Base-by-base conservation (phyloP, 2,329 filamentous ascomycete species). In the Leptographium wingfieldii region DNA sequence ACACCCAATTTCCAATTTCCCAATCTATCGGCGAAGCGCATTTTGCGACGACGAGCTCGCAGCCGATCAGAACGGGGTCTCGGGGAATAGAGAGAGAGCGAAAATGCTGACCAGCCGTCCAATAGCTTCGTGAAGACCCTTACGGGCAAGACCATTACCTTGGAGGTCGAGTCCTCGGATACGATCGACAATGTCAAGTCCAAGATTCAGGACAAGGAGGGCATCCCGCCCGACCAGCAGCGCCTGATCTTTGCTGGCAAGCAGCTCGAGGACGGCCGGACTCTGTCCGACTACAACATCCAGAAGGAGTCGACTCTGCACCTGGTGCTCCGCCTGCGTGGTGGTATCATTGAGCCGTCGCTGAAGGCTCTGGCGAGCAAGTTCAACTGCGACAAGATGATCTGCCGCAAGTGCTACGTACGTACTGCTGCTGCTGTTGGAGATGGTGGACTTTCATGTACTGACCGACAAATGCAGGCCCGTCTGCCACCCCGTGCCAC, bases 131-230 rank as follows among this genome's bases (percentile, higher is more conserved):
- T 97, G 82, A 97, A 96, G 88, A 96, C 92, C 85, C 90, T 96
- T 75, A 96, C 92, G 84, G 92, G 94, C 81, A 97, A 97, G 90
- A 97, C 92, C 79, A 96, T 97, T 84, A 97, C 94, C 80, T 88
- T 96, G 73, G 92, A 97, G 87, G 92, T 96, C 77, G 92, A 96
- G 87, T 96, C 91, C 73, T 90, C 86, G 74, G 92, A 97, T 80
- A 96, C 92, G 73, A 97, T 97, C 82, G 92, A 97, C 86, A 97
- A 96, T 86, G 92, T 97, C 80, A 97, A 97, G 87, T 87, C 86
- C 82, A 96, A 96, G 88, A 96, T 97, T 78, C 92, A 96, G 83
- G 92, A 96, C 81, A 96, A 96, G 88, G 92, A 96, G 82, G 92
- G 92, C 71, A 96, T 96, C 69, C 92, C 92, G 71, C 92, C 92